A percentile compares a stretch with the other conserved stretches of the same genome.
These are phyloP conservation scores for Monosporascus sp. DNA, from an alignment of 2,329 filamentous ascomycete species.

Conservation along the genomic window DNA sequence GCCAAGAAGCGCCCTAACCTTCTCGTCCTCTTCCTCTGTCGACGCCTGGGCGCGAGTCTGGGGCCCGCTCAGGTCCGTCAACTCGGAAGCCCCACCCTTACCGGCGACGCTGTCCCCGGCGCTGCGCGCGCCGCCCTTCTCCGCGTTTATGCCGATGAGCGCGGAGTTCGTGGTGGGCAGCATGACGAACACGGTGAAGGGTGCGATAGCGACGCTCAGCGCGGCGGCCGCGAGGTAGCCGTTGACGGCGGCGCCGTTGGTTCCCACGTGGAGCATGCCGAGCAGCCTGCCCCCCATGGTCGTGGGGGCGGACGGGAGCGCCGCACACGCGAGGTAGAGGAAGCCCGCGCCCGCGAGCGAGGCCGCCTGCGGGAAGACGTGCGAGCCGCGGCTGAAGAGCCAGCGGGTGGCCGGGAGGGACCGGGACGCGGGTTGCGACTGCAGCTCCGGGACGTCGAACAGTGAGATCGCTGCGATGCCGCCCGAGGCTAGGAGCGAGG, in stretches of 20 bases:
- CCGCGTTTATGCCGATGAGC: too few species aligned
- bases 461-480: constrained; percentile 28
- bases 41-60: too few species aligned
- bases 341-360: constrained; percentile 25
- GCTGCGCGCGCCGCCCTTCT: too few species aligned
- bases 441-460: constrained; percentile 26
- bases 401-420: constrained; percentile 29
- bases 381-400: constrained; percentile 32
- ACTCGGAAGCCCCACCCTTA: too few species aligned
- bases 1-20: too few species aligned
- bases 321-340: constrained; percentile 18
- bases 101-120: too few species aligned
- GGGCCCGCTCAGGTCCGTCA: too few species aligned
- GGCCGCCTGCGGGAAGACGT: constrained; percentile 26
- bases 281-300: too few species aligned
- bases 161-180: background rate
- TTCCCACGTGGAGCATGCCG: too few species aligned
- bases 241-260: background rate
- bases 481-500: constrained; percentile 11
- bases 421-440: constrained; percentile 30
- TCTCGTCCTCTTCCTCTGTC: too few species aligned
- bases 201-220: constrained; percentile 1
- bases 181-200: constrained; percentile 1
- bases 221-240: constrained; percentile 5
- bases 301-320: too few species aligned